Evolutionary conservation across 1,284 basidiomycete species (phyloP).

Genomic region (Cerrena zonata): DNA sequence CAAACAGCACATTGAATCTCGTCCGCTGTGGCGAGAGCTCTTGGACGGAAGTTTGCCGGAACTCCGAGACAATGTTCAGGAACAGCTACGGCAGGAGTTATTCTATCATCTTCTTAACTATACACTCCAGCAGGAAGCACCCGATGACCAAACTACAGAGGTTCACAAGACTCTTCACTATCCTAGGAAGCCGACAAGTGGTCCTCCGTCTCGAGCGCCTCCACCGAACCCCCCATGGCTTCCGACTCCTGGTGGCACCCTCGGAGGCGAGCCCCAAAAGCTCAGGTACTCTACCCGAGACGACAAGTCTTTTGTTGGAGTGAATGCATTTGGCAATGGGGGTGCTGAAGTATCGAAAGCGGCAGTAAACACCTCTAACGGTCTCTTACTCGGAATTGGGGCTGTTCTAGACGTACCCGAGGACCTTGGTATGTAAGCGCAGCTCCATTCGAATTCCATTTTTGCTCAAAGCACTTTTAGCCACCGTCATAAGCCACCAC

Average conservation of each 20-base stretch:
- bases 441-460: not conserved
- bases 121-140: constrained; percentile 53
- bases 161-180: constrained; percentile 66
- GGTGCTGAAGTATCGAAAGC: constrained; percentile 61
- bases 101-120: constrained; percentile 94
- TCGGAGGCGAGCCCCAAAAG: constrained; percentile 80
- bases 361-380: constrained; percentile 61
- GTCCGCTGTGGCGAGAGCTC: constrained; percentile 44
- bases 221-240: constrained; percentile 80
- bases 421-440: constrained; percentile 55
- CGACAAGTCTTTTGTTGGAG: constrained; percentile 54
- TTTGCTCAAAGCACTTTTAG: constrained; percentile 32
- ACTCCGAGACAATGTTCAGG: constrained; percentile 76
- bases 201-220: constrained; percentile 58
- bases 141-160: constrained; percentile 33
- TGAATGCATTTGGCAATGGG: constrained; percentile 66
- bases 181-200: constrained; percentile 45
- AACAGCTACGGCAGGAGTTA: constrained; percentile 81
- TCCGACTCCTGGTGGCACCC: constrained; percentile 73
- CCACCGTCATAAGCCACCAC: constrained; percentile 51
- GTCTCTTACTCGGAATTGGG: constrained; percentile 72
- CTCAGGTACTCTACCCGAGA: constrained; percentile 58
- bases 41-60: constrained; percentile 34
- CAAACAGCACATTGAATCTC: constrained; percentile 39
- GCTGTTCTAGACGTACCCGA: constrained; percentile 74